Evolutionary conservation across 1,284 basidiomycete genomes (phyloP), one percentile per base, ranked within the genome.

Genomic region (Rugosomyces carneus): DNA sequence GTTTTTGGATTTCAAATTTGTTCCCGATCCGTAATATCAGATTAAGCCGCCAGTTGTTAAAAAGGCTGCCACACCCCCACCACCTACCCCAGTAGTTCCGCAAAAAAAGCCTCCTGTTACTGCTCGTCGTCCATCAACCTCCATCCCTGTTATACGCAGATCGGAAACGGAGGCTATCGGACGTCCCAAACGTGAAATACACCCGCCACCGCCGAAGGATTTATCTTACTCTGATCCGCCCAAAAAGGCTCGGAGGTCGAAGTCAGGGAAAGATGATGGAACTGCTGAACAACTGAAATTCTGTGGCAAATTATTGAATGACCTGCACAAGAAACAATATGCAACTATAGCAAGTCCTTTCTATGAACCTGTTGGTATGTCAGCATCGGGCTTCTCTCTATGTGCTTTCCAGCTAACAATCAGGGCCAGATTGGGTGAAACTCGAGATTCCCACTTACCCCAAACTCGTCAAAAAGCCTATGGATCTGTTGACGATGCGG

Each of bases 111-210:
- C 55, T 18, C 47, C 59, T 21, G 60, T 57, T 31, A 62, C 74
- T 37, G 69, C 71, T 20, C 80, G 86, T 38, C 79, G 87, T 41
- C 70, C 80, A 0, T 90, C 88, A 3, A 83, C 81, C 0, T 80
- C 84, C n/a, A 75, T 89, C 5, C 89, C 88, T 40, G 79, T 81
- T 43, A 87, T 89, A 55, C 78, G 86, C 36, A 84, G 88, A 21
- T 81, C 80, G 13, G 84, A 85, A 11, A 72, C 71, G 29, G 73
- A 79, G 50, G 69, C 67, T 21, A 67, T 72, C 31, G 76, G 80
- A n/a, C 81, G 95, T 16, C 95, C 95, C 0, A 97, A 97, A 70
- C 89, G 95, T 44, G 95, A 98, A 65, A 94, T 97, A 32, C 93
- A 97, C 59, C 92, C 94, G 9, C 94, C 94, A 15, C 84, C 93